A percentile compares a stretch with the other conserved stretches of the same genome.
Evolutionary conservation across 768 basidiomycete genomes (phyloP).

Genomic region (Boletus speciosus): DNA sequence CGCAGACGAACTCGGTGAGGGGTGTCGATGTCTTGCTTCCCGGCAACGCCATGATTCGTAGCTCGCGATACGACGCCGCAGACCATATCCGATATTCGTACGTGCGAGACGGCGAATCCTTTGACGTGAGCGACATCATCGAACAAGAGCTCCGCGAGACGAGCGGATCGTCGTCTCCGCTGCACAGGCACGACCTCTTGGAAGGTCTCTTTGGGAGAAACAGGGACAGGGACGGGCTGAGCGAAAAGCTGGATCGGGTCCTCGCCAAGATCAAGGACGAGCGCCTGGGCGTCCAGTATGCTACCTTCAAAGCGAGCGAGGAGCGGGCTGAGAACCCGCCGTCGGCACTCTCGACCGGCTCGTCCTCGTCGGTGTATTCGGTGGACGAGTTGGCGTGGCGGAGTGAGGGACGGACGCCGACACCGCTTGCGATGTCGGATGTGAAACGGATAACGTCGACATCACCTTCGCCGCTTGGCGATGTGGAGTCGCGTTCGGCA

Average conservation of each 20-base stretch:
- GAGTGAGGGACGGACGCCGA: conserved; percentile 30
- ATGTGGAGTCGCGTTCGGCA: conserved; percentile 22
- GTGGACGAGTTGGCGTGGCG: conserved; percentile 35
- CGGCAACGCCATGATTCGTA: conserved; percentile 81
- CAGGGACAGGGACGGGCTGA: conserved; percentile 57
- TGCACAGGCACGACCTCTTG: conserved; percentile 55
- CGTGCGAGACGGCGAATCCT: conserved; percentile 88
- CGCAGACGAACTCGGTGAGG: conserved; percentile 78
- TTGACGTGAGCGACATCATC: conserved; percentile 90
- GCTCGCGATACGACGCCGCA: conserved; percentile 66
- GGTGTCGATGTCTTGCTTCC: conserved; percentile 88
- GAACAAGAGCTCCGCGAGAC: conserved; percentile 81
- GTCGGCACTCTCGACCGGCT: conserved; percentile 27
- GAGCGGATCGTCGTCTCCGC: conserved; percentile 26
- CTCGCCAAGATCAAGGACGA: conserved; percentile 72
- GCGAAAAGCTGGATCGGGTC: conserved; percentile 71
- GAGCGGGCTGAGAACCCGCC: conserved; percentile 23
- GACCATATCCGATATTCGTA: conserved; percentile 91
- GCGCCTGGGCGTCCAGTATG: conserved; percentile 38
- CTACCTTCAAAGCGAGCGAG: conserved; percentile 1
- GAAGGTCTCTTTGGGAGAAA: conserved; percentile 61
- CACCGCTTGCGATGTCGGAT: conserved; percentile 17
- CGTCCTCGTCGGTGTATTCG: conserved; percentile 57
- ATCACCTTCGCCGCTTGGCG: conserved; percentile 20
- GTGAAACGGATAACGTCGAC: conserved; percentile 19